These are phyloP conservation scores for Chrysochromulina tobinii DNA, from an alignment of 78 protist species.

Conservation along the genomic window DNA sequence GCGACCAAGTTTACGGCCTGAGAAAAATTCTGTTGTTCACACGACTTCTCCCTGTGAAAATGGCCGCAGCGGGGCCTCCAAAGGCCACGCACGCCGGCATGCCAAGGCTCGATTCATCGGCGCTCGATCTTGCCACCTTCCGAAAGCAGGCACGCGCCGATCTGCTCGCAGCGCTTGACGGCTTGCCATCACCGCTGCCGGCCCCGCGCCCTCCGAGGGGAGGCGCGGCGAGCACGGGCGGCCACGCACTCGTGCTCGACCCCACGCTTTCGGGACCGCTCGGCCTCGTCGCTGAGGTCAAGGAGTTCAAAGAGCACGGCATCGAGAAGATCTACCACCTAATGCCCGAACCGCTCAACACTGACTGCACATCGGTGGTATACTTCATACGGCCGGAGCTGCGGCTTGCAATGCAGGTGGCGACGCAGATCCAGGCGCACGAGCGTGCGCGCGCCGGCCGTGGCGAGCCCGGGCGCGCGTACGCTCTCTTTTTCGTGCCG, in stretches of 20 bases:
- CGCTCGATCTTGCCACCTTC: neutral
- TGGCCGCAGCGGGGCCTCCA: too few relatives aligned
- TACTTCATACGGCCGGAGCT: constrained; percentile 78
- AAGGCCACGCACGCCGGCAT: neutral
- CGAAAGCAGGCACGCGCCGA: neutral
- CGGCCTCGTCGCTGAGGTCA: constrained; percentile 65
- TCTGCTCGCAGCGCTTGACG: neutral
- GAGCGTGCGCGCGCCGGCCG: neutral
- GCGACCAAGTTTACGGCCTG: too few relatives aligned
- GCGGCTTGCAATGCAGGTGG: neutral
- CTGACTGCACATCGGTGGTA: constrained; percentile 47
- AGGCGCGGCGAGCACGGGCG: neutral
- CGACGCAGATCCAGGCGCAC: neutral
- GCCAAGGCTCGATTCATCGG: neutral
- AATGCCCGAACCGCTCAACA: constrained; percentile 46
- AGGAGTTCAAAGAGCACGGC: constrained; percentile 62
- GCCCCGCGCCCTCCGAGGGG: neutral
- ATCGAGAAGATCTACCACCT: constrained; percentile 76
- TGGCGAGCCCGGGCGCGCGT: too few relatives aligned
- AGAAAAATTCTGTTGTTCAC: too few relatives aligned
- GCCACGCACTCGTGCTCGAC: constrained; percentile 80
- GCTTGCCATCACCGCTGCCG: neutral
- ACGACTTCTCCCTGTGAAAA: too few relatives aligned
- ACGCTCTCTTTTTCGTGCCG: constrained; percentile 69
- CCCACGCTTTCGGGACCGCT: constrained; percentile 77